Conservation (phyloP, 768 basidiomycete genomes). For the Clathrus columnatus region DNA sequence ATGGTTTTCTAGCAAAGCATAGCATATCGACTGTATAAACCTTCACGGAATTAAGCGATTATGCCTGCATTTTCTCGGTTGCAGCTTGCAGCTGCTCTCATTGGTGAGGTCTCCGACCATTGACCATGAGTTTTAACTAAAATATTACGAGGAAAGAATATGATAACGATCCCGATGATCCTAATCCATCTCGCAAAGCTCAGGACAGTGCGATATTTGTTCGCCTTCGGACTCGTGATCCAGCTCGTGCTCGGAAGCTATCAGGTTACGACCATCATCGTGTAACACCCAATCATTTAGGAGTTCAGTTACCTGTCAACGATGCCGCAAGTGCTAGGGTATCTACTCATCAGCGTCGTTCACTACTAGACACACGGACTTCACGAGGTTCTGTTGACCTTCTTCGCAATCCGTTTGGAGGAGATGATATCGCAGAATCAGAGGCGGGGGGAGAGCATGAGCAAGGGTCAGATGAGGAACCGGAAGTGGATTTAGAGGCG, state of each 20-base stretch:
- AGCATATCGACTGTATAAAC: no score
- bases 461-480: conserved; percentile 39
- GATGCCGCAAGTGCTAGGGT: conserved; percentile 36
- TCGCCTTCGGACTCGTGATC: conserved; percentile 54
- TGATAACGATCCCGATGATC: conserved; percentile 76
- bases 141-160: conserved; percentile 49
- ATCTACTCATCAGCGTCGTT: conserved; percentile 29
- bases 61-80: conserved; percentile 64
- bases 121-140: conserved; percentile 1
- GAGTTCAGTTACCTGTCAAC: conserved; percentile 50
- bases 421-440: conserved; percentile 44
- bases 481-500: conserved; percentile 74
- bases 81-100: conserved; percentile 77
- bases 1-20: no score
- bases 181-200: conserved; percentile 54
- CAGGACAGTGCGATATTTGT: conserved; percentile 82
- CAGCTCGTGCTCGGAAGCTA: conserved; percentile 30
- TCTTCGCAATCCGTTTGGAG: conserved; percentile 66
- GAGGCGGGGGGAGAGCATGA: conserved; percentile 39
- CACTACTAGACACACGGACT: conserved; percentile 39
- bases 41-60: background rate
- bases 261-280: conserved; percentile 27
- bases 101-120: conserved; percentile 43
- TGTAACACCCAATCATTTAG: conserved; percentile 56
- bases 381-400: conserved; percentile 53